Percentiles rank a stretch among this genome's conserved stretches.
Evolutionary conservation across 805 yeast species (phyloP).

Genomic region (Peterozyma toletana): DNA sequence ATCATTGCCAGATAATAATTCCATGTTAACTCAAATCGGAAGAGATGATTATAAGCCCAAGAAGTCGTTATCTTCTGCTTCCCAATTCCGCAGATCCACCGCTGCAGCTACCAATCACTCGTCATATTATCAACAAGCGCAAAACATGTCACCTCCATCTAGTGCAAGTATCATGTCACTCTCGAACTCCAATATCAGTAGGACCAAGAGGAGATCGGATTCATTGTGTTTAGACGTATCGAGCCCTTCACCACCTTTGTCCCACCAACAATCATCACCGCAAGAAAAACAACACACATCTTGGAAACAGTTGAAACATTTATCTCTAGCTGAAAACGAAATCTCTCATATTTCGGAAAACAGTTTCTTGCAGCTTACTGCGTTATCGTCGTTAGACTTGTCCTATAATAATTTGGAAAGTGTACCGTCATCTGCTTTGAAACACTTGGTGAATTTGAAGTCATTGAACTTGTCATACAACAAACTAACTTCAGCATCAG

Average conservation of each 20-base stretch:
- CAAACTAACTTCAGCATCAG: slow-evolving; percentile 23
- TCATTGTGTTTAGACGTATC: slow-evolving; percentile 8
- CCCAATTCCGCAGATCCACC: no score
- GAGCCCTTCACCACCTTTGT: background rate
- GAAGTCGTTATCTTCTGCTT: no score
- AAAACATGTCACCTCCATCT: no score
- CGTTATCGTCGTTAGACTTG: slow-evolving; percentile 39
- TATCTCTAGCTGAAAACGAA: slow-evolving; percentile 32
- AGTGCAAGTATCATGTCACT: no score
- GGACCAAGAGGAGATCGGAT: slow-evolving; percentile 6
- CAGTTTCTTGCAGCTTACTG: slow-evolving; percentile 22
- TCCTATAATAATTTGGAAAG: slow-evolving; percentile 43
- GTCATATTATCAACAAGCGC: no score
- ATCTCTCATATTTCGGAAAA: slow-evolving; percentile 22
- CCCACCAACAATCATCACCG: slow-evolving; percentile 1
- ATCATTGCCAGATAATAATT: slow-evolving; percentile 15
- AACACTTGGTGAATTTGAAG: slow-evolving; percentile 37
- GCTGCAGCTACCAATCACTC: no score
- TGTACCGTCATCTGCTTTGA: slow-evolving; percentile 44
- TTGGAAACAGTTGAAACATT: slow-evolving; percentile 32
- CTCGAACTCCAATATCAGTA: no score
- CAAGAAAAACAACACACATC: background rate
- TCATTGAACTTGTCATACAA: slow-evolving; percentile 48
- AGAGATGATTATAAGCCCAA: no score
- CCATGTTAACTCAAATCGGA: no score